These are phyloP conservation scores for Pouteria campechiana DNA, from an alignment of 179 eudicot species.

Conservation along the genomic window DNA sequence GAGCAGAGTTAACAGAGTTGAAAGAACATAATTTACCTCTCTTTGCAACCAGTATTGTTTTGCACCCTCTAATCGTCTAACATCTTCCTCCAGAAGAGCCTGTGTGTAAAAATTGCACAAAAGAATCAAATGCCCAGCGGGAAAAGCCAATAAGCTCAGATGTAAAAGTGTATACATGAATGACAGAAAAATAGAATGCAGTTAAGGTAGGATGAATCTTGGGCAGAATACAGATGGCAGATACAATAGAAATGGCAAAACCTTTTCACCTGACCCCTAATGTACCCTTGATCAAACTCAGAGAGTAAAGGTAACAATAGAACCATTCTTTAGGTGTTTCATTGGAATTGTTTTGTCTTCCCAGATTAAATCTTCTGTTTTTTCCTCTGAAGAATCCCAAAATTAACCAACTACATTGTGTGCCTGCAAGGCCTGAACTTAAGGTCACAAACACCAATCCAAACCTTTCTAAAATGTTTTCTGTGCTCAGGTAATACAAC, in stretches of 20 bases:
- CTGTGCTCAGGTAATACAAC: no score
- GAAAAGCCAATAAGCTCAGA: background rate
- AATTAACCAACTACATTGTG: no score
- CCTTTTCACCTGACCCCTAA: conserved; percentile 6
- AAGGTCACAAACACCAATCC: no score
- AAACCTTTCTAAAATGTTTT: no score
- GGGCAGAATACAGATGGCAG: background rate
- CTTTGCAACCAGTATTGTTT: conserved; percentile 27
- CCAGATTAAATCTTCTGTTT: no score
- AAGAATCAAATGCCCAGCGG: background rate
- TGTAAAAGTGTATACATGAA: conserved; percentile 2
- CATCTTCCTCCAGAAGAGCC: conserved; percentile 9
- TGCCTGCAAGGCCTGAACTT: no score
- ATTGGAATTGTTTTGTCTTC: no score
- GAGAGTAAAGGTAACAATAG: no score
- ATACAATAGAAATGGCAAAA: no score
- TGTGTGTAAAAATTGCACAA: conserved; percentile 13
- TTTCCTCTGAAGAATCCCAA: no score
- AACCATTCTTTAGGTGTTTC: no score
- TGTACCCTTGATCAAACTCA: no score
- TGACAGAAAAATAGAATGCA: background rate
- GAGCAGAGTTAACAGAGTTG: background rate
- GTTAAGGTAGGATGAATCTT: background rate
- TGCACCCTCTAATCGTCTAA: conserved; percentile 9
- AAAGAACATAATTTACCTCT: conserved; percentile 23